phyloP scores from a whole-genome alignment of 306 rosid species.

The Quillaja saponaria region DNA sequence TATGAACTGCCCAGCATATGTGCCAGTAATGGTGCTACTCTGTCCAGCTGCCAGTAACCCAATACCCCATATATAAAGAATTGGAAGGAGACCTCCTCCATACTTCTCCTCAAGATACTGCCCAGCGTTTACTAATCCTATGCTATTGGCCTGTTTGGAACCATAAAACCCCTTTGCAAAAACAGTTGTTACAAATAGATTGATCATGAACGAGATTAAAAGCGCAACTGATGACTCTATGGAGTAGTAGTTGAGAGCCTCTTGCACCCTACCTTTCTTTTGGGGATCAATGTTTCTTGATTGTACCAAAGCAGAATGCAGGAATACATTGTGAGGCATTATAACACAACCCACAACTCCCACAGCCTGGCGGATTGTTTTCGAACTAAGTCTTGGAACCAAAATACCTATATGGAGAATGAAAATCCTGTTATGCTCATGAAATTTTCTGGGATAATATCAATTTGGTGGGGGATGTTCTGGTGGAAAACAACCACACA shows the following conservation, averaged over 20 bases:
- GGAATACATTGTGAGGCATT: constrained; percentile 88
- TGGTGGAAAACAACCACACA: constrained; percentile 4
- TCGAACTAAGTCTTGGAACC: constrained; percentile 79
- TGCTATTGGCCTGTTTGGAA: constrained; percentile 57
- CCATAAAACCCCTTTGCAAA: constrained; percentile 83
- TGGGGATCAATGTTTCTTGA: constrained; percentile 69
- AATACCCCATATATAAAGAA: constrained; percentile 88
- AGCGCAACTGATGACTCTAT: constrained; percentile 78
- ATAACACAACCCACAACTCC: constrained; percentile 90
- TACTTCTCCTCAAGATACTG: constrained; percentile 77
- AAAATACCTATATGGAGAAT: constrained; percentile 58
- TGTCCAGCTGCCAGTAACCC: constrained; percentile 93
- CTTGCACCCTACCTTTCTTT: constrained; percentile 75
- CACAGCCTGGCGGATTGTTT: constrained; percentile 87
- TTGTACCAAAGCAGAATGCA: constrained; percentile 90
- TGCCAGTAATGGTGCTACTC: constrained; percentile 89
- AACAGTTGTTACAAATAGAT: constrained; percentile 76
- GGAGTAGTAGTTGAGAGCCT: constrained; percentile 81
- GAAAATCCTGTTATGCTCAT: constrained; percentile 22
- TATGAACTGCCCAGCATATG: constrained; percentile 90
- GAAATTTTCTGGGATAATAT: constrained; percentile 1
- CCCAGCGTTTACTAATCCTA: constrained; percentile 89
- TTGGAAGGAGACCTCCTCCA: constrained; percentile 79
- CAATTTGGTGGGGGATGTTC: constrained; percentile 1
- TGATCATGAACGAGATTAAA: constrained; percentile 67